A percentile compares a stretch with the other conserved stretches of the same genome.
Evolutionary conservation across 2,329 filamentous ascomycete species (phyloP).

Genomic region (Corniculantispora saksenae): DNA sequence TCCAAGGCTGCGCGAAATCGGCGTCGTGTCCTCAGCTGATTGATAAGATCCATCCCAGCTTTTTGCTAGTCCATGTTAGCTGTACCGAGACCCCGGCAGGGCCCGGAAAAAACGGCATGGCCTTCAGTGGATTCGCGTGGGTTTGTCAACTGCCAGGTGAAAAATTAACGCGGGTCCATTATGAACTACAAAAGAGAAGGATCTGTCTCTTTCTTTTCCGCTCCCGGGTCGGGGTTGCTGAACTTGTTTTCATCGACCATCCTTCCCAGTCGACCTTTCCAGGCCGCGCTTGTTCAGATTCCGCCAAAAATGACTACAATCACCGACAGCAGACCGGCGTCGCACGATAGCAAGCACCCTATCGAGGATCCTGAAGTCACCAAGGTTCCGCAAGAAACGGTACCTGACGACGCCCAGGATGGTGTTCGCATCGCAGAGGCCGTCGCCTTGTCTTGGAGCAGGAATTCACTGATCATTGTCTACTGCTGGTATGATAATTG

Average conservation of each 20-base stretch:
- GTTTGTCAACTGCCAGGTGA: not conserved
- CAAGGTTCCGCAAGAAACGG: not conserved
- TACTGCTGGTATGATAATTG: slow-evolving; percentile 21
- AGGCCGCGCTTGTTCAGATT: not conserved
- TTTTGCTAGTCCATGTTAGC: not conserved
- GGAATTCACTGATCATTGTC: slow-evolving; percentile 23
- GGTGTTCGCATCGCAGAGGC: slow-evolving; percentile 29
- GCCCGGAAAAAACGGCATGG: slow-evolving; percentile 10
- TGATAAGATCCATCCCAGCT: slow-evolving; percentile 16
- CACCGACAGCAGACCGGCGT: not conserved
- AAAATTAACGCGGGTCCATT: not conserved
- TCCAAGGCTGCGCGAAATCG: not conserved
- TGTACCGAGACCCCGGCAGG: not conserved
- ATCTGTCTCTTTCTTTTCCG: not conserved
- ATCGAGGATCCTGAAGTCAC: slow-evolving; percentile 11
- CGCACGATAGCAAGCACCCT: slow-evolving; percentile 1
- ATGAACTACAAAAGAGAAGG: not conserved
- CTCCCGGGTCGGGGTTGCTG: not conserved
- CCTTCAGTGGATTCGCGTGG: slow-evolving; percentile 3
- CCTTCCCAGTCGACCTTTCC: not conserved
- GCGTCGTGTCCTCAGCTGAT: not conserved
- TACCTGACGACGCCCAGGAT: slow-evolving; percentile 22
- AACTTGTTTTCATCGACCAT: not conserved
- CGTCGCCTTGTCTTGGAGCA: slow-evolving; percentile 27
- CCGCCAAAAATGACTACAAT: slow-evolving; percentile 3